phyloP scores from a whole-genome alignment of 2,329 filamentous ascomycete genomes.

The Fusarium tupiense region DNA sequence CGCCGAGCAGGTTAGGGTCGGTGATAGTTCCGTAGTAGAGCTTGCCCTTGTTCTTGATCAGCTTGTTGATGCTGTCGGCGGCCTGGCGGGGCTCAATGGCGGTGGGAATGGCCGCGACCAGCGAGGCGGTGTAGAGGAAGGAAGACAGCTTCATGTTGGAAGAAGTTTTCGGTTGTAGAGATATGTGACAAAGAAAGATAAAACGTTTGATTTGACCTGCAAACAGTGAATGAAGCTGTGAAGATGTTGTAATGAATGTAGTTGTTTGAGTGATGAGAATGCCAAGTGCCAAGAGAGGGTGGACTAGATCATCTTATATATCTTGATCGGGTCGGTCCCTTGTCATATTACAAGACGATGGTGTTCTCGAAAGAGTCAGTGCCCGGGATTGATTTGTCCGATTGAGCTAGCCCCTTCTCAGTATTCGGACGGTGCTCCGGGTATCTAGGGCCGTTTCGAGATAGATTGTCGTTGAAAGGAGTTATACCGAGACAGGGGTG shows the following conservation, averaged over 20 bases:
- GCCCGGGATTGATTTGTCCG: neutral
- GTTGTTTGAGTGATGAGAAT: neutral
- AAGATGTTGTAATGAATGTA: neutral
- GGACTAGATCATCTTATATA: slow-evolving; percentile 1
- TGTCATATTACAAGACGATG: neutral
- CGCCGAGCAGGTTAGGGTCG: slow-evolving; percentile 62
- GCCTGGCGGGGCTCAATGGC: slow-evolving; percentile 17
- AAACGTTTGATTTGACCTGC: slow-evolving; percentile 13
- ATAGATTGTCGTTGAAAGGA: neutral
- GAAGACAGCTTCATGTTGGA: slow-evolving; percentile 18
- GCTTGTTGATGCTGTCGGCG: slow-evolving; percentile 6
- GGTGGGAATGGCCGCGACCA: slow-evolving; percentile 24
- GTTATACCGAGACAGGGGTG: neutral
- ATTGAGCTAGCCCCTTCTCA: neutral
- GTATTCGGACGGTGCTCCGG: neutral
- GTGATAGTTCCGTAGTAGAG: slow-evolving; percentile 69
- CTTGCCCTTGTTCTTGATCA: slow-evolving; percentile 67
- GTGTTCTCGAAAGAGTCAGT: neutral
- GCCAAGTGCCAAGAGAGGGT: slow-evolving; percentile 15
- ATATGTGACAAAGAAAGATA: neutral
- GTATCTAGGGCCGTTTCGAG: neutral
- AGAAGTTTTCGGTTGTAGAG: neutral
- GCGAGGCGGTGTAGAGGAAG: slow-evolving; percentile 21
- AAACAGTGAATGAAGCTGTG: slow-evolving; percentile 8
- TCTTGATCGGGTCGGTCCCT: neutral